Percentiles rank a stretch among this genome's conserved stretches.
phyloP scores from a whole-genome alignment of 108 stramenopile species.

The Chaetoceros tenuissimus region DNA sequence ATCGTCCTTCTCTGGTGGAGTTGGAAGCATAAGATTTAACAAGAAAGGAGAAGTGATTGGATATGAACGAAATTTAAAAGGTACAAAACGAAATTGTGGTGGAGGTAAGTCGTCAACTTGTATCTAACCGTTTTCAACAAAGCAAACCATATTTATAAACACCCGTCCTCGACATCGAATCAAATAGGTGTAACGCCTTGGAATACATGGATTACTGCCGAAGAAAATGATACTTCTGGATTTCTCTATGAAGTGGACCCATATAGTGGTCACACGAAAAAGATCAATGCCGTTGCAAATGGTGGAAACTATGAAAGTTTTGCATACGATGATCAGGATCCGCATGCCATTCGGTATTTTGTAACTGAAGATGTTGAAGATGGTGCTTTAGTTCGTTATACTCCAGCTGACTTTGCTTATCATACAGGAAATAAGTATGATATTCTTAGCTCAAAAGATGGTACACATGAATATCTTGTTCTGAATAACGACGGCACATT shows the following conservation, averaged over 20 bases:
- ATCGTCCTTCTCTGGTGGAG: conserved; percentile 20
- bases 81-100: conserved; percentile 38
- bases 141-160: too few relatives aligned
- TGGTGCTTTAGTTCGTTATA: conserved; percentile 37
- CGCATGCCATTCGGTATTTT: conserved; percentile 23
- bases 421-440: conserved; percentile 2
- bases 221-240: conserved; percentile 25
- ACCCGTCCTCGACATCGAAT: too few relatives aligned
- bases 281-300: conserved; percentile 8
- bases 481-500: conserved; percentile 15
- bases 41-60: conserved; percentile 21
- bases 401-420: conserved; percentile 14
- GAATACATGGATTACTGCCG: conserved; percentile 36
- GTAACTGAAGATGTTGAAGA: conserved; percentile 36
- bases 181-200: too few relatives aligned
- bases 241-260: conserved; percentile 29
- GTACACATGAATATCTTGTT: conserved; percentile 13
- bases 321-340: conserved; percentile 20
- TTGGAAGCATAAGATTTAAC: conserved; percentile 30
- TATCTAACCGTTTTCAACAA: too few relatives aligned
- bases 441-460: too few relatives aligned
- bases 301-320: conserved; percentile 29
- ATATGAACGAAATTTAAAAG: conserved; percentile 17
- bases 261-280: conserved; percentile 1
- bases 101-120: too few relatives aligned